phyloP scores from a whole-genome alignment of 1,139 yeast genomes.

The Komagataea norvegica region DNA sequence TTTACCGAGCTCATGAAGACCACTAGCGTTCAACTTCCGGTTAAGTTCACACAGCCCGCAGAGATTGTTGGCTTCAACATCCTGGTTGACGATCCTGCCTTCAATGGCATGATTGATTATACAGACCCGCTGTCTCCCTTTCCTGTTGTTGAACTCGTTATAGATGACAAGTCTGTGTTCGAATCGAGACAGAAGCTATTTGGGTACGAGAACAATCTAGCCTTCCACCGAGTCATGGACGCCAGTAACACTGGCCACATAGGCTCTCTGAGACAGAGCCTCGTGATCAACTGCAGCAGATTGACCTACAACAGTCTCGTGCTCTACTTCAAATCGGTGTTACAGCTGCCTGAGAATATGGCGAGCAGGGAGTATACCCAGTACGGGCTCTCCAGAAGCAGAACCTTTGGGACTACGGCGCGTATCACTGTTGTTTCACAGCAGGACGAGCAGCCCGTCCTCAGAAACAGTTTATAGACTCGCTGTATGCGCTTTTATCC shows the following conservation, averaged over 20 bases:
- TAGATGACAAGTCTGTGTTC: background rate
- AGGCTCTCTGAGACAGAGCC: too few species aligned
- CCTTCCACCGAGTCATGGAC: too few species aligned
- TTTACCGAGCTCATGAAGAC: slow-evolving; percentile 1
- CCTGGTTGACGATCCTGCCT: background rate
- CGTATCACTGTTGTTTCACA: slow-evolving; percentile 1
- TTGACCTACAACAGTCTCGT: slow-evolving; percentile 7
- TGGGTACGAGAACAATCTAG: background rate
- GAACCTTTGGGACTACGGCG: slow-evolving; percentile 2
- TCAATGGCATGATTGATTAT: background rate
- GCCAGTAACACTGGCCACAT: too few species aligned
- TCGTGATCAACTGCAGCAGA: slow-evolving; percentile 6
- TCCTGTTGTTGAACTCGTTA: slow-evolving; percentile 1
- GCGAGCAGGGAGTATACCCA: background rate
- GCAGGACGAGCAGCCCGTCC: slow-evolving; percentile 2
- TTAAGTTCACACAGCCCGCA: background rate
- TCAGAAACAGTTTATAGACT: too few species aligned
- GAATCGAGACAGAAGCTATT: slow-evolving; percentile 1
- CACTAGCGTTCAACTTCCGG: background rate
- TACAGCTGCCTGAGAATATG: slow-evolving; percentile 4
- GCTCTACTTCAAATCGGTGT: slow-evolving; percentile 3
- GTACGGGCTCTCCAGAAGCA: slow-evolving; percentile 3
- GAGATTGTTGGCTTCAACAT: slow-evolving; percentile 3
- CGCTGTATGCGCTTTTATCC: too few species aligned
- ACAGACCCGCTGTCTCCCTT: slow-evolving; percentile 1